Evolutionary conservation across 2,329 filamentous ascomycete genomes (phyloP).

Genomic region (Fusarium sambucinum): DNA sequence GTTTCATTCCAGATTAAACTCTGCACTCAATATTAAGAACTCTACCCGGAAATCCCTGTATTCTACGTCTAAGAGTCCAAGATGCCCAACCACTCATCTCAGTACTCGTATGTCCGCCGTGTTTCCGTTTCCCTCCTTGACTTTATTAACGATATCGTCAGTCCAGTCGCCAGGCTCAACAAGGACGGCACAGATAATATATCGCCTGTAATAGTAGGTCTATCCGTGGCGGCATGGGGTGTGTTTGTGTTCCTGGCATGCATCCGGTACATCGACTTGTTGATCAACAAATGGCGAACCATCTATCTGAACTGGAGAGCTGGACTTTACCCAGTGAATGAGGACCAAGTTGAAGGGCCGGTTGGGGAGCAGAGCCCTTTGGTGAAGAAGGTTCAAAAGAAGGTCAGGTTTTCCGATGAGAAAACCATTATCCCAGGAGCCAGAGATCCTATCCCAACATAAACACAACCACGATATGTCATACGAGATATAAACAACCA

Average conservation of each 20-base stretch:
- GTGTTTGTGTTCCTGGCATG: neutral
- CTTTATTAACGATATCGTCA: neutral
- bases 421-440: neutral
- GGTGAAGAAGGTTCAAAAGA: neutral
- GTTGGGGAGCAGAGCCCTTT: neutral
- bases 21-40: too few relatives aligned
- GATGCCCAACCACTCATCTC: neutral
- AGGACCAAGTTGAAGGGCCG: neutral
- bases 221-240: neutral
- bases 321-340: too few relatives aligned
- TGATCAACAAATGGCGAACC: neutral
- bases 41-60: neutral
- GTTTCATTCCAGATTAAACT: neutral
- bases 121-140: neutral
- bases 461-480: neutral
- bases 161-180: neutral
- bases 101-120: neutral
- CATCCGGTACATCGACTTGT: slow-evolving; percentile 8
- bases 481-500: too few relatives aligned
- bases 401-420: slow-evolving; percentile 16
- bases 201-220: neutral
- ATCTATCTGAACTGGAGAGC: neutral
- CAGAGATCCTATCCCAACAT: neutral
- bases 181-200: too few relatives aligned
- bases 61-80: too few relatives aligned